Percentiles rank a stretch among this genome's conserved stretches.
phyloP scores from a whole-genome alignment of 352 stramenopile genomes.

The Salisapilia sapeloensis region DNA sequence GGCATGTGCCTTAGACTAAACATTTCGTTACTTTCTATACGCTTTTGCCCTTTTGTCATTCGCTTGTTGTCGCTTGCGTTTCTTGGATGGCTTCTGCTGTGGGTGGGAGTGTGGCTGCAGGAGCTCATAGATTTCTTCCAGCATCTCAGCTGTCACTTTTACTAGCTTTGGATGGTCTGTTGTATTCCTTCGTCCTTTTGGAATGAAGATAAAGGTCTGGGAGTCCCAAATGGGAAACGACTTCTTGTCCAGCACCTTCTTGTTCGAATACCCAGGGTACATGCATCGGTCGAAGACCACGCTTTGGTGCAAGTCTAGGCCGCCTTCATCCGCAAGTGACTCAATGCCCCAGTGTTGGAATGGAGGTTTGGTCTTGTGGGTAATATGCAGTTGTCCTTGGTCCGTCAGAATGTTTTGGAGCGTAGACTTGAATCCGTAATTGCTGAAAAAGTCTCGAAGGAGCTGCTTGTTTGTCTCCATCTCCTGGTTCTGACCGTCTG shows the following conservation, averaged over 20 bases:
- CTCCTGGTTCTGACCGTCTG: slow-evolving; percentile 93
- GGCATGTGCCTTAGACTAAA: too few relatives aligned
- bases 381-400: slow-evolving; percentile 85
- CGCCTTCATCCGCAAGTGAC: slow-evolving; percentile 26
- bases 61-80: too few relatives aligned
- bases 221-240: slow-evolving; percentile 95
- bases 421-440: slow-evolving; percentile 13
- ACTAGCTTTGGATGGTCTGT: slow-evolving; percentile 6
- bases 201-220: slow-evolving; percentile 86
- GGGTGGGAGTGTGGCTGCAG: too few relatives aligned
- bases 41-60: too few relatives aligned
- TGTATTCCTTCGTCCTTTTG: slow-evolving; percentile 5
- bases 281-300: slow-evolving; percentile 88
- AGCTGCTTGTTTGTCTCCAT: slow-evolving; percentile 92
- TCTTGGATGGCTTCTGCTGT: too few relatives aligned
- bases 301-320: slow-evolving; percentile 36
- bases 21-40: too few relatives aligned
- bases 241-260: slow-evolving; percentile 91
- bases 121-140: slow-evolving; percentile 48
- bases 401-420: slow-evolving; percentile 26
- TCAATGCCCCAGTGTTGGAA: slow-evolving; percentile 80
- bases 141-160: slow-evolving; percentile 32
- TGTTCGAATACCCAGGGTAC: slow-evolving; percentile 88
- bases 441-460: slow-evolving; percentile 78
- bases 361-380: slow-evolving; percentile 91